Conservation (phyloP, 2,329 filamentous ascomycete species). For the Ceratocystis destructans region DNA sequence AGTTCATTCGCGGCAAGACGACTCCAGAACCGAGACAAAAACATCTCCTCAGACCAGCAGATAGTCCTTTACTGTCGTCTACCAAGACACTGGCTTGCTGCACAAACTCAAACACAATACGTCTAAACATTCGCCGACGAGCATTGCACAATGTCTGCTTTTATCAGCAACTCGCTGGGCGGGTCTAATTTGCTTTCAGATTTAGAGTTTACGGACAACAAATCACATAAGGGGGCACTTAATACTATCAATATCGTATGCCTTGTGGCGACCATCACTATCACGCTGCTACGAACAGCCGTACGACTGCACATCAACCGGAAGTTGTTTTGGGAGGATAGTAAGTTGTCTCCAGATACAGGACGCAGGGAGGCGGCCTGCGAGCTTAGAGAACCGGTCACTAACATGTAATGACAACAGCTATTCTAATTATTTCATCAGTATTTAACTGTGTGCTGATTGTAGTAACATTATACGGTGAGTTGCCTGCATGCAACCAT, state of each 20-base stretch:
- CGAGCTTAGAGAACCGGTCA: neutral
- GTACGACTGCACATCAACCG: conserved; percentile 11
- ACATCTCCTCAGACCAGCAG: too few relatives aligned
- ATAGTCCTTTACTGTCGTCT: too few relatives aligned
- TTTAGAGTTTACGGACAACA: conserved; percentile 12
- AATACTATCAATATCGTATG: neutral
- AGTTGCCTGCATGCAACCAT: neutral
- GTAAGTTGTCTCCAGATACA: conserved; percentile 4
- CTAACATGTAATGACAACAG: neutral
- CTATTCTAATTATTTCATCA: conserved; percentile 12
- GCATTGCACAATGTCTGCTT: neutral
- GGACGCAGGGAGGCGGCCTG: neutral
- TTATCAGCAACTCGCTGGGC: neutral
- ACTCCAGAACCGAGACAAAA: too few relatives aligned
- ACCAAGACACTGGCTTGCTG: too few relatives aligned
- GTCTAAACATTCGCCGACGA: neutral
- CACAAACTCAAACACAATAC: neutral
- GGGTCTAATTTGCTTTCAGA: neutral
- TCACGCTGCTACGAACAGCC: conserved; percentile 12
- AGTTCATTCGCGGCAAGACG: too few relatives aligned
- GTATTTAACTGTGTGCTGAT: conserved; percentile 8
- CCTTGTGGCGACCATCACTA: conserved; percentile 1
- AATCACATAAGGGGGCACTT: neutral
- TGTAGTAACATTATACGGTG: conserved; percentile 8
- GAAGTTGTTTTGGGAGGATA: conserved; percentile 17